Percentiles rank a stretch among this genome's conserved stretches.
phyloP scores from a whole-genome alignment of 495 filamentous ascomycete species.

The Cetradonia linearis region DNA sequence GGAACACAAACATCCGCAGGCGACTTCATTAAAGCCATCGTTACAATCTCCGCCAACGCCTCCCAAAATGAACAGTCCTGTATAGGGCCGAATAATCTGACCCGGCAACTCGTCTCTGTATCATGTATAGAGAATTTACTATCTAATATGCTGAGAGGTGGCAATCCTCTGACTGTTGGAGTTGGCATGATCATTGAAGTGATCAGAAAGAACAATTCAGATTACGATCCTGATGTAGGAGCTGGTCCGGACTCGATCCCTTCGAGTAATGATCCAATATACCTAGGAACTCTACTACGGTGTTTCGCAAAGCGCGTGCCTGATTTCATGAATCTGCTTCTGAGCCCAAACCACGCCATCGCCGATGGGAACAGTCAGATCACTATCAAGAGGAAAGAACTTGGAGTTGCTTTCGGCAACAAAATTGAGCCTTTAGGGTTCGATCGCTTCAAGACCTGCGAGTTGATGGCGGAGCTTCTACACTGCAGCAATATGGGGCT shows the following conservation, averaged over 20 bases:
- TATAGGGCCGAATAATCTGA: conserved; percentile 95
- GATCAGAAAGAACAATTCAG: conserved; percentile 98
- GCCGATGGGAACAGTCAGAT: conserved; percentile 49
- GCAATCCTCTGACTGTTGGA: conserved; percentile 90
- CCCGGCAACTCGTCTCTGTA: conserved; percentile 86
- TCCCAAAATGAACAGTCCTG: conserved; percentile 96
- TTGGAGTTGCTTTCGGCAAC: conserved; percentile 77
- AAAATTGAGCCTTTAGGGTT: conserved; percentile 94
- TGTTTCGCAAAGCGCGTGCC: conserved; percentile 87
- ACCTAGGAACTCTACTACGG: conserved; percentile 84
- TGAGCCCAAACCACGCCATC: conserved; percentile 52
- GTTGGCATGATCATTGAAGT: conserved; percentile 98
- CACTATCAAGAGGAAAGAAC: conserved; percentile 49
- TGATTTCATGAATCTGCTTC: conserved; percentile 85
- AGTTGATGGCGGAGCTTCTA: conserved; percentile 94
- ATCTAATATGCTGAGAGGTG: conserved; percentile 82
- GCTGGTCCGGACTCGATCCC: conserved; percentile 66
- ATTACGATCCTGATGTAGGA: conserved; percentile 88
- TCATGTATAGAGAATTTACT: conserved; percentile 74
- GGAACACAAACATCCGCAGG: conserved; percentile 93
- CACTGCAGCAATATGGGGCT: conserved; percentile 99
- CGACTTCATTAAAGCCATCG: conserved; percentile 97
- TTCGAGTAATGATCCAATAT: conserved; percentile 86
- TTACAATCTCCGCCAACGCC: conserved; percentile 96
- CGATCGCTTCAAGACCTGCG: conserved; percentile 97